These are phyloP conservation scores for Cotoneaster glaucophyllus DNA, from an alignment of 306 rosid genomes.

Conservation along the genomic window DNA sequence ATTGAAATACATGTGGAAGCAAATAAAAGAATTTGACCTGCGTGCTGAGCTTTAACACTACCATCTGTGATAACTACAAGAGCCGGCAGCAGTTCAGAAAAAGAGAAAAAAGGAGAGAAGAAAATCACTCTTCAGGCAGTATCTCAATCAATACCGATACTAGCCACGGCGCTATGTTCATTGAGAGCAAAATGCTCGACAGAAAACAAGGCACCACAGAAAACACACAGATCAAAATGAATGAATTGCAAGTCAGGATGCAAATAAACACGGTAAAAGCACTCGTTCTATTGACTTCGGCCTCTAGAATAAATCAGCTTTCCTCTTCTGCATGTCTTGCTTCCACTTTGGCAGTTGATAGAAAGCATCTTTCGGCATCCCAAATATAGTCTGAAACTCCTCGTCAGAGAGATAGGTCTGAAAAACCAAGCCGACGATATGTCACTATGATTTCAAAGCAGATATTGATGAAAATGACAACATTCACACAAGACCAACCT, in stretches of 20 bases:
- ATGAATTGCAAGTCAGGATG: conserved; percentile 33
- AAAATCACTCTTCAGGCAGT: conserved; percentile 67
- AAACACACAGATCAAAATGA: conserved; percentile 43
- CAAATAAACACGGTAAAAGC: conserved; percentile 24
- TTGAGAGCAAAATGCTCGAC: conserved; percentile 44
- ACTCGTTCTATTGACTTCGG: conserved; percentile 15
- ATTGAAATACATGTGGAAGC: conserved; percentile 46
- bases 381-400: conserved; percentile 67
- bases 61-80: conserved; percentile 44
- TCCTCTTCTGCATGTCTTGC: conserved; percentile 96
- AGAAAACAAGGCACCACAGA: conserved; percentile 30
- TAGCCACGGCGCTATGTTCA: conserved; percentile 45
- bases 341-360: conserved; percentile 87
- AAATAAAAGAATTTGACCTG: conserved; percentile 63
- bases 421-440: conserved; percentile 9
- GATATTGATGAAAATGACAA: not conserved
- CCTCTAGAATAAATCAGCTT: conserved; percentile 68
- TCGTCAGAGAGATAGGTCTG: conserved; percentile 85
- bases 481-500: conserved; percentile 44
- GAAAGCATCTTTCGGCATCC: conserved; percentile 74
- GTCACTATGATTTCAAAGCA: not conserved
- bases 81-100: conserved; percentile 36
- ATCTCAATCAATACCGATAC: conserved; percentile 56
- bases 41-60: conserved; percentile 41
- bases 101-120: conserved; percentile 25